Conservation (phyloP, 768 basidiomycete genomes). For the Boletus barrowsii region DNA sequence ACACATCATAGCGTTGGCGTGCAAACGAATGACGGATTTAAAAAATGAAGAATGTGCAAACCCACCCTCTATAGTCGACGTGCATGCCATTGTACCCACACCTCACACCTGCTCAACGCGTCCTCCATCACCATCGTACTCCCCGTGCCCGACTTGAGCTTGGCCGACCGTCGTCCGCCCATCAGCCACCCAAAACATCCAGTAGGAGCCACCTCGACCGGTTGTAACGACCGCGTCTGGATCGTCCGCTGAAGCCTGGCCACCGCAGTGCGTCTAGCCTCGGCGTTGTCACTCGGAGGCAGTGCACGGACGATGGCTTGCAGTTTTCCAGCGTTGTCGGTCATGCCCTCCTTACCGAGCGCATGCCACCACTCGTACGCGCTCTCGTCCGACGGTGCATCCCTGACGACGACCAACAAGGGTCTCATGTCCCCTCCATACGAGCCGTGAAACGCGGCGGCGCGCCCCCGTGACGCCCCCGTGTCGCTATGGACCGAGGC, state of each 20-base stretch:
- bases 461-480: slow-evolving; percentile 7
- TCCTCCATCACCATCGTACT: slow-evolving; percentile 7
- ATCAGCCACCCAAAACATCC: slow-evolving; percentile 24
- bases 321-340: slow-evolving; percentile 2
- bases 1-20: neutral
- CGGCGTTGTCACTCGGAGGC: slow-evolving; percentile 5
- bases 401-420: slow-evolving; percentile 23
- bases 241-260: slow-evolving; percentile 13
- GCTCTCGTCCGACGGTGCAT: slow-evolving; percentile 15
- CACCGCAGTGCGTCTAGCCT: neutral
- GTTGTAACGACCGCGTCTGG: slow-evolving; percentile 23
- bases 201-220: slow-evolving; percentile 14
- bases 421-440: slow-evolving; percentile 28
- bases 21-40: neutral
- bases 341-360: neutral
- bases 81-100: slow-evolving; percentile 17
- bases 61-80: neutral
- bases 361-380: slow-evolving; percentile 23
- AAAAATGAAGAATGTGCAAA: neutral
- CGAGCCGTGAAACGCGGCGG: slow-evolving; percentile 16
- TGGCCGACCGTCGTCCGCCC: slow-evolving; percentile 7
- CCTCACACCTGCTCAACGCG: slow-evolving; percentile 7
- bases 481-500: slow-evolving; percentile 7
- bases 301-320: slow-evolving; percentile 24
- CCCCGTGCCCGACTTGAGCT: neutral